Percentiles rank a stretch among this genome's conserved stretches.
Conservation (phyloP, 768 basidiomycete species). For the Xanthoconium purpureum region DNA sequence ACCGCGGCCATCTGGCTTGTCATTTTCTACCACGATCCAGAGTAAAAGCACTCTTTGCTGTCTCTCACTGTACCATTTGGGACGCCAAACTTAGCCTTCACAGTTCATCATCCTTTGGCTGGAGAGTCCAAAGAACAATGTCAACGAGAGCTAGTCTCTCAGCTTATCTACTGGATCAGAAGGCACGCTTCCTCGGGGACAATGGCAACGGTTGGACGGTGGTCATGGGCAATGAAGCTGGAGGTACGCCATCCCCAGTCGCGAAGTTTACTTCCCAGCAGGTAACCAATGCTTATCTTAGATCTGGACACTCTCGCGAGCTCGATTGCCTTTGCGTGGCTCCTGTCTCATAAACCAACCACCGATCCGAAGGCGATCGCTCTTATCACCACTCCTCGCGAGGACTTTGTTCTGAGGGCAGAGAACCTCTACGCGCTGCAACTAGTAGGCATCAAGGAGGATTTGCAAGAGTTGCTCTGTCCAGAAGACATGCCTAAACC, state of each 20-base stretch:
- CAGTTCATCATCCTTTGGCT: background rate
- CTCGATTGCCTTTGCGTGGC: constrained; percentile 80
- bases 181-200: constrained; percentile 59
- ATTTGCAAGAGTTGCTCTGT: constrained; percentile 58
- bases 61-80: background rate
- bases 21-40: background rate
- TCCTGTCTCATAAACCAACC: constrained; percentile 41
- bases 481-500: constrained; percentile 58
- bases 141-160: constrained; percentile 29
- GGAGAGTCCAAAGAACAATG: constrained; percentile 16
- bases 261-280: background rate
- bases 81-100: background rate
- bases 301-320: constrained; percentile 91
- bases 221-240: constrained; percentile 95
- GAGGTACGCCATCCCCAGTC: constrained; percentile 50
- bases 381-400: constrained; percentile 63
- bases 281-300: constrained; percentile 30
- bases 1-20: background rate
- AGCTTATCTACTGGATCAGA: constrained; percentile 45
- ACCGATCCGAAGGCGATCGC: constrained; percentile 57
- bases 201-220: constrained; percentile 70
- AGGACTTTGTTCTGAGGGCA: constrained; percentile 74
- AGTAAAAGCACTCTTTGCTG: background rate
- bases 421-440: constrained; percentile 82
- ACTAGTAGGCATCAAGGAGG: constrained; percentile 50